Base-by-base conservation (phyloP, 2,329 filamentous ascomycete genomes). In the Fusarium torreyae region DNA sequence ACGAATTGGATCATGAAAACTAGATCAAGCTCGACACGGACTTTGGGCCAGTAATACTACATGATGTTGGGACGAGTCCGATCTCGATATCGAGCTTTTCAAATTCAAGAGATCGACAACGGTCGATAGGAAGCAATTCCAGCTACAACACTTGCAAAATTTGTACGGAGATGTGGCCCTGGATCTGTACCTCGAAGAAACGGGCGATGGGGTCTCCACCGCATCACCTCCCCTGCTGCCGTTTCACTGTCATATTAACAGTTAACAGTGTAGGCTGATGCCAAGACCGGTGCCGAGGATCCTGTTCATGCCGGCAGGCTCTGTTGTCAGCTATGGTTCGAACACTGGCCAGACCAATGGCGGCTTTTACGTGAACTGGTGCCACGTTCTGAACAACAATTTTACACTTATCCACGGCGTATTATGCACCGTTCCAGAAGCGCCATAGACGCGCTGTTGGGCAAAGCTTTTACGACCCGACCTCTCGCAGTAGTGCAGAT, bases 361-460 rank as follows among this genome's bases (percentile, higher is more conserved):
- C 17, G 42, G 31, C 14, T 33, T 48, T 44, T 39, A 15, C 13
- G n/a, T 40, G 15, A 31, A 33, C 24, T 17, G 17, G 36, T n/a
- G 11, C 48, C 36, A 52, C 42, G 24, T 36, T 18, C 42, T 40
- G 38, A 33, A 5, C 14, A 52, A 51, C 15, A 36, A 10, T 52
- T 34, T 42, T 9, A 11, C 14, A 7, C 10, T 17, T 18, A 17
- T 24, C 31, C 33, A 50, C 24, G 26, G 10, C 11, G 26, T 13
- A 10, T 10, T 28, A 10, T 38, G 22, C 14, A 31, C 17, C 22
- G 18, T 18, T 45, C 28, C 28, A 13, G 22, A 59, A 18, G 22
- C 63, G 63, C 63, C 28, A 13, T 31, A 58, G 38, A 54, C 52
- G 62, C 59, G 52, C 31, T 43, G 38, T 44, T 49, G 18, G 36